phyloP scores from a whole-genome alignment of 176 grass and related monocot genomes.

The Rhynchospora tenuis region DNA sequence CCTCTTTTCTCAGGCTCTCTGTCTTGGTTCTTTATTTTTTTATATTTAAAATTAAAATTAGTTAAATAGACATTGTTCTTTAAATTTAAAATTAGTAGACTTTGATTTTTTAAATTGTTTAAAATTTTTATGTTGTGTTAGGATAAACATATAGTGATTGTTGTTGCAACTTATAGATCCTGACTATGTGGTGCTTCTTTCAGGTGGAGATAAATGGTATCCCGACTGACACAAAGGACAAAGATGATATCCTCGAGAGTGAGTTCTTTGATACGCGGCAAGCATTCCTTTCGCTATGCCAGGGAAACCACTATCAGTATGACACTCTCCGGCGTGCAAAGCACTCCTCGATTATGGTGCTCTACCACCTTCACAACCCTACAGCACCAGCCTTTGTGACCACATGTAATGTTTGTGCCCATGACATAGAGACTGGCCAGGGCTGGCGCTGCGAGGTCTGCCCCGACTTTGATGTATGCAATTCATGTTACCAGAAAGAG shows the following conservation, averaged over 20 bases:
- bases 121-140: neutral
- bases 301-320: conserved; percentile 99
- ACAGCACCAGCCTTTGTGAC: conserved; percentile 98
- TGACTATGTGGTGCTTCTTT: neutral
- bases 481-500: conserved; percentile 79
- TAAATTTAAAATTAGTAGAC: neutral
- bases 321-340: conserved; percentile 96
- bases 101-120: neutral
- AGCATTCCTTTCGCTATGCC: conserved; percentile 96
- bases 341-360: conserved; percentile 99
- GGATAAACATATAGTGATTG: neutral
- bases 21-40: neutral
- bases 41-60: too few relatives aligned
- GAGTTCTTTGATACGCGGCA: conserved; percentile 98
- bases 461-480: conserved; percentile 98
- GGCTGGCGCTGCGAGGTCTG: conserved; percentile 99
- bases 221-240: conserved; percentile 84
- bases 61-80: too few relatives aligned
- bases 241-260: conserved; percentile 97
- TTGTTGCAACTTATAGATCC: neutral
- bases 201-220: conserved; percentile 74
- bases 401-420: conserved; percentile 74
- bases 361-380: conserved; percentile 99
- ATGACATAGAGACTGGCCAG: conserved; percentile 95
- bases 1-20: neutral